A percentile compares a stretch with the other conserved stretches of the same genome.
phyloP scores from a whole-genome alignment of 1,284 basidiomycete species.

The Microbotryum lychnidis-dioicae region DNA sequence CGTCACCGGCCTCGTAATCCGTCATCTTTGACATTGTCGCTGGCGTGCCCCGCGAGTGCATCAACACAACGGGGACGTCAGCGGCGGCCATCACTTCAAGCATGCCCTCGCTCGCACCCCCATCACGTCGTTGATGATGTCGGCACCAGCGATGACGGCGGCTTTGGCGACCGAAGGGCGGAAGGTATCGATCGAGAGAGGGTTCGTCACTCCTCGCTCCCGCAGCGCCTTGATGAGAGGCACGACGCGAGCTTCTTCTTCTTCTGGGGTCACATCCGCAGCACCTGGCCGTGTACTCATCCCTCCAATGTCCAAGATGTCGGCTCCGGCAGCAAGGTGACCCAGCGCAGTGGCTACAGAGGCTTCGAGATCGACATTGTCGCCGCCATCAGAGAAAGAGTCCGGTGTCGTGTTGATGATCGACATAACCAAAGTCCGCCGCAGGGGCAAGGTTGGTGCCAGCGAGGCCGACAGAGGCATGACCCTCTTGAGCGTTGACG shows the following conservation, averaged over 20 bases:
- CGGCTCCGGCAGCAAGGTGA: constrained; percentile 50
- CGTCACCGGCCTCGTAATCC: constrained; percentile 55
- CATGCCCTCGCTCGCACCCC: constrained; percentile 64
- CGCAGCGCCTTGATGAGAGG: constrained; percentile 55
- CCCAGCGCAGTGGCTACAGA: constrained; percentile 34
- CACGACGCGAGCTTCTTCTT: constrained; percentile 58
- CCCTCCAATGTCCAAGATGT: constrained; percentile 87
- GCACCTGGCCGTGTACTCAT: constrained; percentile 83
- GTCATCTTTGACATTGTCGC: constrained; percentile 45
- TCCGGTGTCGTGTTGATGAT: constrained; percentile 94
- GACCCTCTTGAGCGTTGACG: constrained; percentile 38
- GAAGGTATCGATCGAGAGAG: constrained; percentile 90
- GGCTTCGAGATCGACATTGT: constrained; percentile 46
- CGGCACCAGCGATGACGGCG: constrained; percentile 74
- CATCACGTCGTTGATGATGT: constrained; percentile 90
- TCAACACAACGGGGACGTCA: constrained; percentile 64
- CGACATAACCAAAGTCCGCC: constrained; percentile 70
- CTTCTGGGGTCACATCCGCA: constrained; percentile 56
- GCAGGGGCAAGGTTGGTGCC: constrained; percentile 9
- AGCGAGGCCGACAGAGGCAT: constrained; percentile 48
- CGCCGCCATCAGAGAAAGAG: constrained; percentile 86
- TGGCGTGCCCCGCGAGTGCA: constrained; percentile 83
- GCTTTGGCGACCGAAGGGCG: constrained; percentile 69
- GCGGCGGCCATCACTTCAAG: constrained; percentile 56
- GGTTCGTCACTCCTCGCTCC: constrained; percentile 42